Evolutionary conservation across 106 monocot species (phyloP), one percentile per base, ranked within the genome.

Genomic region (Allium fistulosum): DNA sequence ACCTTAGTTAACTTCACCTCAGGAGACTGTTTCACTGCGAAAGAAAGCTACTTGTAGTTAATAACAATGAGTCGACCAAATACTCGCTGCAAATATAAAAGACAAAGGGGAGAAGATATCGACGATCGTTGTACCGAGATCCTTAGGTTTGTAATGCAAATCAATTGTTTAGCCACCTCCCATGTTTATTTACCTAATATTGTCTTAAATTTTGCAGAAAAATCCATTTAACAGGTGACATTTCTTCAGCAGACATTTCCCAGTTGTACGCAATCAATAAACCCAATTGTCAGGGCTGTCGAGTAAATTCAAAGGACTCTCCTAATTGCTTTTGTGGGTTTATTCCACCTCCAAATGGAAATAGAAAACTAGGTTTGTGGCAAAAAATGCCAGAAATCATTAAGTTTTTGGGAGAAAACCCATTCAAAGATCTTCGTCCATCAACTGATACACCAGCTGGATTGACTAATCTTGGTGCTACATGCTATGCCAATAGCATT

Each of bases 401-500:
- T 53, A 57, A 66, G 70, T 82, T 89, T 72, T 68, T 99, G 26
- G 97, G 92, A 72, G 76, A 78, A 16, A 72, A 99, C 64, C 92
- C 97, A 15, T 80, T 59, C 51, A 77, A 80, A 67, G 88, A 92
- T 71, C 83, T 87, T 49, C 88, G 97, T 49, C 56, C 77, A 53
- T 84, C 88, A 46, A 71, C 57, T 18, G 86, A 92, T 58, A 82
- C 76, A 8, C 97, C 97, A 57, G 92, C 97, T 70, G 97, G 97
- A 11, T 79, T 92, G 72, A 99, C 97, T 52, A 99, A 99, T 55
- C 71, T 92, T 46, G 97, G 97, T 49, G 97, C 97, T 16, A 99
- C 97, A 57, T 99, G 97, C 76, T 99, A 99, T 89, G 97, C 97
- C 14, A 97, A 99, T 63, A 92, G 97, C 76, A 92, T 99, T 74